These are phyloP conservation scores for Conticribra guillardii DNA, from an alignment of 108 stramenopile genomes.

Conservation along the genomic window DNA sequence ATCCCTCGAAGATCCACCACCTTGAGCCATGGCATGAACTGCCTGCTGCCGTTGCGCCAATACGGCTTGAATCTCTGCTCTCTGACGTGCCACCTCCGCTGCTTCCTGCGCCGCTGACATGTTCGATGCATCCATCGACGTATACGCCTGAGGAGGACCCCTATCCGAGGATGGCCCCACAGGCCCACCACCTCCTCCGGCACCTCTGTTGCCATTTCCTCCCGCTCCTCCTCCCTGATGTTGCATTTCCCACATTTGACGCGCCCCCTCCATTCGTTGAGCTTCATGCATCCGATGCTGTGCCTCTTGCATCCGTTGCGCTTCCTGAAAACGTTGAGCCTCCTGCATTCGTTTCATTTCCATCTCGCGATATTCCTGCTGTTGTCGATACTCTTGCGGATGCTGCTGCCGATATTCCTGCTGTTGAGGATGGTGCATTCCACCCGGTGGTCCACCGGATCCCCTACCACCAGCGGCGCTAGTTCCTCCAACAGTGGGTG, in stretches of 20 bases:
- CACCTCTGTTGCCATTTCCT: slow-evolving; percentile 14
- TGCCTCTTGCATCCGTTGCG: background rate
- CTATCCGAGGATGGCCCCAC: background rate
- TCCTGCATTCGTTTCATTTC: slow-evolving; percentile 36
- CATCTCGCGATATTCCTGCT: slow-evolving; percentile 12
- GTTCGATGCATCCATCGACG: slow-evolving; percentile 19
- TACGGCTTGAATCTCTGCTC: slow-evolving; percentile 41
- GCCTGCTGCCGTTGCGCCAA: slow-evolving; percentile 50
- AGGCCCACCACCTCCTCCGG: slow-evolving; percentile 15
- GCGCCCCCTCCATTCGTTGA: slow-evolving; percentile 13
- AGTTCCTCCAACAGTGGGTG: background rate
- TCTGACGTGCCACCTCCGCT: slow-evolving; percentile 36
- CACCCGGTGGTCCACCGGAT: no score
- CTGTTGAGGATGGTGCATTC: slow-evolving; percentile 4
- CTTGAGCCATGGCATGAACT: slow-evolving; percentile 20
- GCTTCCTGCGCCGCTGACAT: no score
- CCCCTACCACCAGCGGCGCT: no score
- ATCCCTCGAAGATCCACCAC: background rate
- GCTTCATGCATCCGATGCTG: background rate
- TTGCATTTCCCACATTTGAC: slow-evolving; percentile 26
- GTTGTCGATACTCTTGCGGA: slow-evolving; percentile 30
- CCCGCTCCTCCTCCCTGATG: slow-evolving; percentile 26
- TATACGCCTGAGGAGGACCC: slow-evolving; percentile 40
- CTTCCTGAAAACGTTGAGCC: slow-evolving; percentile 11
- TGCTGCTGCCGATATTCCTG: slow-evolving; percentile 44